Evolutionary conservation across 352 stramenopile genomes (phyloP), one percentile per base, ranked within the genome.

Genomic region (Blastocystis sp.): DNA sequence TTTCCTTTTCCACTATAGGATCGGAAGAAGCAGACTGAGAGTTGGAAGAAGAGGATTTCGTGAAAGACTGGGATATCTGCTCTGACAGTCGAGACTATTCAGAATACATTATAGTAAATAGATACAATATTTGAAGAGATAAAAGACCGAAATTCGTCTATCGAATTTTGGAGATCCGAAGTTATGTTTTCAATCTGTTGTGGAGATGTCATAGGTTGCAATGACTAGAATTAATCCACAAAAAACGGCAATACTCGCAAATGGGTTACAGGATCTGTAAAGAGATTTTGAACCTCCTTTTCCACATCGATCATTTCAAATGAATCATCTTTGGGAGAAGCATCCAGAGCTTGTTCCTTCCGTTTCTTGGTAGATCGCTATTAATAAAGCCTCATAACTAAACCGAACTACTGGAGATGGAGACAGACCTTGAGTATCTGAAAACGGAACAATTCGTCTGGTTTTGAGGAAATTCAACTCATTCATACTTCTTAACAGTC

Each of bases 301-400:
- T 83, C 71, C 11, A 83, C 66, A 63, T 83, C 71, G 37, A 83
- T 83, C 66, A 67, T 83, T 42, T 63, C 24, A 19, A 54, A 56
- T 1, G 49, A 32, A 27, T 74, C 32, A 0, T 46, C 39, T 3
- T 51, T 49, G 9, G 27, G 29, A 56, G 37, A 29, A 6, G 14
- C 43, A 35, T 46, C 65, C n/a, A 56, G 4, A 52, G 24, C n/a
- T 21, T 73, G 32, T 24, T 56, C 32, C 43, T n/a, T 77, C 51
- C 29, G 71, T 37, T 65, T 83, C 29, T 66, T 83, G 4, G 24
- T 66, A 35, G 63, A 52, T 21, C 14, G 3, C 12, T 46, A 9
- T 4, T 24, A n/a, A 11, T 37, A n/a, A 52, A 32, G 3, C 14
- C 0, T 1, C 0, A 49, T 5, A 46, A 21, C 24, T 11, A 11